Evolutionary conservation across 495 filamentous ascomycete species (phyloP).

Genomic region (Penicillium mononematosum): DNA sequence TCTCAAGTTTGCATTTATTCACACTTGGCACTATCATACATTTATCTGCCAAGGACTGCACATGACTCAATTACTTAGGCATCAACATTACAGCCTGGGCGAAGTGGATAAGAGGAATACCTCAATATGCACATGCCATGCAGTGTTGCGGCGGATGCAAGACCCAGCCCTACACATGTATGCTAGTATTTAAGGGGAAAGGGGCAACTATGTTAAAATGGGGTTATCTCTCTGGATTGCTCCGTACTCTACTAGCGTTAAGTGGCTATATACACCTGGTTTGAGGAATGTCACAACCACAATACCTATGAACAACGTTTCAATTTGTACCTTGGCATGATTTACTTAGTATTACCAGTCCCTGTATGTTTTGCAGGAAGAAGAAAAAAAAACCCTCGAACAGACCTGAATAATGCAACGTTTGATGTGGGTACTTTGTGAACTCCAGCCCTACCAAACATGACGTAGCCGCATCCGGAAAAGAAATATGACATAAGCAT

Average conservation of each 20-base stretch:
- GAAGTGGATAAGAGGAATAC: slow-evolving; percentile 5
- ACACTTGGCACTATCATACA: not conserved
- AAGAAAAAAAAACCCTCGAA: not conserved
- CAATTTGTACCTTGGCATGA: not conserved
- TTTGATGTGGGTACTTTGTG: too few relatives aligned
- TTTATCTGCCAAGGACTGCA: not conserved
- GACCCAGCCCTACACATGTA: not conserved
- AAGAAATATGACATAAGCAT: slow-evolving; percentile 12
- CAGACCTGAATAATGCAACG: slow-evolving; percentile 4
- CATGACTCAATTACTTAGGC: slow-evolving; percentile 8
- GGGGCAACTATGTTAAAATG: not conserved
- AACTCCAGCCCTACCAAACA: slow-evolving; percentile 9
- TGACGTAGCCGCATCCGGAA: slow-evolving; percentile 31
- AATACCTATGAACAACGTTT: not conserved
- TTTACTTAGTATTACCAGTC: not conserved
- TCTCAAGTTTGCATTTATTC: not conserved
- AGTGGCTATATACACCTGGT: not conserved
- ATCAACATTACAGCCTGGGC: slow-evolving; percentile 5
- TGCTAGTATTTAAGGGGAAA: not conserved
- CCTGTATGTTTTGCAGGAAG: not conserved
- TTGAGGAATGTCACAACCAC: not conserved
- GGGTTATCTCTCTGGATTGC: not conserved
- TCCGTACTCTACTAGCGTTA: not conserved
- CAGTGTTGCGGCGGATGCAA: slow-evolving; percentile 2
- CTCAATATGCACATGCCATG: slow-evolving; percentile 8